Base-by-base conservation (phyloP, 352 stramenopile genomes). In the Pythium phragmiticola region DNA sequence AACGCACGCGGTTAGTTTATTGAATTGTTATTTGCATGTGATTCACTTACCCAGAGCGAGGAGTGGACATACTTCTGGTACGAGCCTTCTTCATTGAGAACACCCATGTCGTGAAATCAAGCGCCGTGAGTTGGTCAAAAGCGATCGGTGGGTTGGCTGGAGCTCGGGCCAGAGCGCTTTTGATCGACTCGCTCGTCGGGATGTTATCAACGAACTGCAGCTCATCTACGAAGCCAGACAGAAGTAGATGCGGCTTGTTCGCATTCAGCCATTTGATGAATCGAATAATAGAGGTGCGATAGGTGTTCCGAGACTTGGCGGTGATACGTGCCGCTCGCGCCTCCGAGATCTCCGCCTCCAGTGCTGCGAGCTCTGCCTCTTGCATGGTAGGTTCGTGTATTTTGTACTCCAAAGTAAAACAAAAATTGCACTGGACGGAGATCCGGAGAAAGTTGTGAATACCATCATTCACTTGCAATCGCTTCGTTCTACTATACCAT, bases 21-120 rank as follows among this genome's bases (percentile, higher is more conserved):
- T 58, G 34, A 13, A 28, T 8, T 14, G 21, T 6, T 16, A 28
- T 33, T 60, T 17, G n/a, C 55, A 8, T 60, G 16, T 11, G n/a
- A 17, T 47, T 46, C 16, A 23, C 56, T 54, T 61, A 69, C 62
- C 73, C 13, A 81, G 59, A 9, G 70, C 51, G 2, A 78, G 55
- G 37, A 77, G 61, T 7, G 64, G 65, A 13, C 70, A 81, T 0
- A 77, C 58, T 42, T 70, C 48, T n/a, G 60, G 74, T 17, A 33
- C 2, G 0, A 66, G 21, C 37, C n/a, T 60, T 60, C 39, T 51
- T 60, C 37, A 60, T 51, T 11, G 41, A 60, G 12, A 60, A 41
- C 13, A 60, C 41, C 53, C 53, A 60, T n/a, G 53, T 60, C 14
- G 28, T 60, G 12, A 51, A 60, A 51, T 60, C 41, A 11, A 60